Evolutionary conservation across 2,329 filamentous ascomycete genomes (phyloP).

Genomic region (Xylariaceae sp.): DNA sequence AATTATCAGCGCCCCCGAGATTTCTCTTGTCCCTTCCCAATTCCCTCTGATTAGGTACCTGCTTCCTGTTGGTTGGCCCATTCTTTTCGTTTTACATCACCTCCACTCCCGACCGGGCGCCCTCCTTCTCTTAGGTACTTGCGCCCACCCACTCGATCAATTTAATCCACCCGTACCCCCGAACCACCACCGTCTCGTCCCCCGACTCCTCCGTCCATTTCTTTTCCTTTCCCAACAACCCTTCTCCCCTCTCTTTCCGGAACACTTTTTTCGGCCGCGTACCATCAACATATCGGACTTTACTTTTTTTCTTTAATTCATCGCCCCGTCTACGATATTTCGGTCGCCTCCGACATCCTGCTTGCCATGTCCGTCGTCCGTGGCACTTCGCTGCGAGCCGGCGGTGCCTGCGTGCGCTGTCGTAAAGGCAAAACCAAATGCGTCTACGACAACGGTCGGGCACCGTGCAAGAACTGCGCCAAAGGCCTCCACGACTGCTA

Average conservation of each 20-base stretch:
- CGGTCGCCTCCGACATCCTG: neutral
- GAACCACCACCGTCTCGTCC: conserved; percentile 30
- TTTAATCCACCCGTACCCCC: conserved; percentile 31
- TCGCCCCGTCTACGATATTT: neutral
- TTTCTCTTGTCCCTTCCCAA: neutral
- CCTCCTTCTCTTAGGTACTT: conserved; percentile 19
- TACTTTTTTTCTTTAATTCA: neutral
- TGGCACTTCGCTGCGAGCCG: conserved; percentile 55
- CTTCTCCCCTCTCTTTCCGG: conserved; percentile 23
- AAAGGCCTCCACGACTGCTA: conserved; percentile 62
- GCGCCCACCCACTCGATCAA: conserved; percentile 25
- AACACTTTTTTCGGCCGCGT: conserved; percentile 23
- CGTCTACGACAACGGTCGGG: conserved; percentile 57
- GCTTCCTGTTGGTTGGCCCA: conserved; percentile 10
- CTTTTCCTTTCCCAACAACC: conserved; percentile 25
- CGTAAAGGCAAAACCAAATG: conserved; percentile 61
- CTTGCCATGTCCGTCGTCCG: conserved; percentile 44
- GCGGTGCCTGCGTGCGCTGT: conserved; percentile 57
- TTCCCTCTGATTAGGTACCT: conserved; percentile 10
- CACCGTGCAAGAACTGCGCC: conserved; percentile 59
- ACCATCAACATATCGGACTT: conserved; percentile 9
- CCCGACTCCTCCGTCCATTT: conserved; percentile 30
- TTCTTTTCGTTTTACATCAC: conserved; percentile 14
- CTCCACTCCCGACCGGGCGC: conserved; percentile 33
- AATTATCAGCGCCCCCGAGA: neutral